These are phyloP conservation scores for Polyporus tsugae DNA, from an alignment of 1,284 basidiomycete genomes.

Conservation along the genomic window DNA sequence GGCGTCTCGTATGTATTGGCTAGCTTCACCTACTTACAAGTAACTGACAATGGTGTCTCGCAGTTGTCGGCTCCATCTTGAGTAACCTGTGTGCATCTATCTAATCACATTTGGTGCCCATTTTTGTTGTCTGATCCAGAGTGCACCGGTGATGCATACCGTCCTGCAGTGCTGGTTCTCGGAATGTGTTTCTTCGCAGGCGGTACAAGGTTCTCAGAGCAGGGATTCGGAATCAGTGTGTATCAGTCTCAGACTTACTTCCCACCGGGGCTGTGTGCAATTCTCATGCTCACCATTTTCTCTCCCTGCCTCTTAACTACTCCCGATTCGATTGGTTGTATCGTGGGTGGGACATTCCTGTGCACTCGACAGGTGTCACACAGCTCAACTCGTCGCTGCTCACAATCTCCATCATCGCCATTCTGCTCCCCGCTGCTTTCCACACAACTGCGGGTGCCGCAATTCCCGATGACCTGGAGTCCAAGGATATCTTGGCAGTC, in stretches of 20 bases:
- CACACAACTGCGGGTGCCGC: constrained; percentile 45
- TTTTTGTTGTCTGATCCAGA: neutral
- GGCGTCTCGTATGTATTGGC: constrained; percentile 67
- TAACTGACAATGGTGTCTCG: neutral
- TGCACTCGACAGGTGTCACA: constrained; percentile 60
- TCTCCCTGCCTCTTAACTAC: constrained; percentile 1
- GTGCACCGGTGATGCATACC: constrained; percentile 11
- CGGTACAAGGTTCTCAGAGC: constrained; percentile 72
- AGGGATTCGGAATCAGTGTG: constrained; percentile 76
- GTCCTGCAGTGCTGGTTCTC: constrained; percentile 72
- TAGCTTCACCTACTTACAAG: constrained; percentile 18
- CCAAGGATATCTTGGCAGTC: constrained; percentile 69
- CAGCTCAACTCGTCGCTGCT: constrained; percentile 86
- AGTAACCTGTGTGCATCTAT: constrained; percentile 70
- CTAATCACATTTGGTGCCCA: constrained; percentile 11
- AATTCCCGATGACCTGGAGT: constrained; percentile 44
- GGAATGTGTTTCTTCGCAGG: constrained; percentile 86
- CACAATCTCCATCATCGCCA: constrained; percentile 81
- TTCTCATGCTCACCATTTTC: constrained; percentile 4
- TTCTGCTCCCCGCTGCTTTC: constrained; percentile 78
- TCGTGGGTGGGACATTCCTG: neutral
- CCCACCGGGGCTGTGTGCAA: constrained; percentile 7
- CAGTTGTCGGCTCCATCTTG: constrained; percentile 84
- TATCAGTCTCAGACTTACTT: constrained; percentile 19
- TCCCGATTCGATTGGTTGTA: constrained; percentile 4